Conservation (phyloP, 1,284 basidiomycete species). For the Cryptococcus hybrid region DNA sequence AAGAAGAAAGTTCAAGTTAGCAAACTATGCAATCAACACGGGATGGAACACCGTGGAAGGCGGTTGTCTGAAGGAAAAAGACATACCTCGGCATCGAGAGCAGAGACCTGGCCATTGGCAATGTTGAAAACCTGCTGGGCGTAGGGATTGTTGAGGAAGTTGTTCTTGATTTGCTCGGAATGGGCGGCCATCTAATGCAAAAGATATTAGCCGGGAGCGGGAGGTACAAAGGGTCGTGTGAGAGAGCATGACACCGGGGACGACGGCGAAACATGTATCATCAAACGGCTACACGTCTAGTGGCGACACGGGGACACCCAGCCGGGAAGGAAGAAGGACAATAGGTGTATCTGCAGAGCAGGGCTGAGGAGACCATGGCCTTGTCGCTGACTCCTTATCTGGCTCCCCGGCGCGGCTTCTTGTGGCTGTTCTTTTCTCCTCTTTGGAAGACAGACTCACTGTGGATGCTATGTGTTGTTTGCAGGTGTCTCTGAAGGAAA, state of each 20-base stretch:
- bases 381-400: too few species aligned
- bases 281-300: background rate
- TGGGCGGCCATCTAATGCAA: conserved; percentile 40
- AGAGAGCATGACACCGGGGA: background rate
- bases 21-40: background rate
- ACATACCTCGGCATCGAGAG: conserved; percentile 92
- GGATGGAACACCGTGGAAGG: background rate
- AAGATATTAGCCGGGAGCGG: background rate
- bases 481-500: too few species aligned
- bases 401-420: too few species aligned
- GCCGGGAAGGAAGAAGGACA: too few species aligned
- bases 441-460: too few species aligned
- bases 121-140: conserved; percentile 75
- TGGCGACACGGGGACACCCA: background rate
- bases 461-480: too few species aligned
- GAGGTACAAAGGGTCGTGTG: conserved; percentile 1
- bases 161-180: conserved; percentile 55
- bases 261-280: background rate
- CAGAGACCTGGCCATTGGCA: conserved; percentile 68
- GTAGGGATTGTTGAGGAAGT: conserved; percentile 68
- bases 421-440: too few species aligned
- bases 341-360: too few species aligned
- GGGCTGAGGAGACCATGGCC: too few species aligned
- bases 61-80: background rate
- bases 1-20: background rate